Evolutionary conservation across 768 basidiomycete species (phyloP).

Genomic region (Thelephora ganbajun): DNA sequence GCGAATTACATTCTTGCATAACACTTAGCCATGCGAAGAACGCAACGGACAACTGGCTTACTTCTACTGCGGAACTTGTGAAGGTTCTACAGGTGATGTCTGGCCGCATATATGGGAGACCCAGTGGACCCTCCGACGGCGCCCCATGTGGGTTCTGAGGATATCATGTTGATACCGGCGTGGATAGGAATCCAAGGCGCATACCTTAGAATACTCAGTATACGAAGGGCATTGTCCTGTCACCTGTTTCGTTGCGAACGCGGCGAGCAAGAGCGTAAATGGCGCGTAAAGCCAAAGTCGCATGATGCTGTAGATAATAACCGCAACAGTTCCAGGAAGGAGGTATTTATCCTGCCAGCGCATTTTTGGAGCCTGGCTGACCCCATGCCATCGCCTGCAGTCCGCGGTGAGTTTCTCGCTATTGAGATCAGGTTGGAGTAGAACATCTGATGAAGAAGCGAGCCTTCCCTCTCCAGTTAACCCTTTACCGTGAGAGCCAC

Average conservation of each 20-base stretch:
- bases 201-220: neutral
- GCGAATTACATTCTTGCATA: slow-evolving; percentile 46
- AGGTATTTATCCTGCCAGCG: too few species aligned
- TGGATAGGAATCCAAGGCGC: neutral
- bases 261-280: neutral
- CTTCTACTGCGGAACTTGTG: slow-evolving; percentile 64
- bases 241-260: neutral
- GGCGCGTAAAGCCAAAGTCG: neutral
- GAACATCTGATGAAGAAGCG: too few species aligned
- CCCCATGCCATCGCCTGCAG: too few species aligned
- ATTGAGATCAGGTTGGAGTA: too few species aligned
- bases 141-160: slow-evolving; percentile 43
- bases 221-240: neutral
- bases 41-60: slow-evolving; percentile 10
- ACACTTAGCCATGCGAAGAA: neutral
- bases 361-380: too few species aligned
- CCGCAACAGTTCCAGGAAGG: neutral
- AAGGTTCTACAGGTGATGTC: slow-evolving; percentile 59
- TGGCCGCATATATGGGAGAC: slow-evolving; percentile 63
- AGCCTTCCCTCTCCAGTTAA: too few species aligned
- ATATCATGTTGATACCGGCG: neutral
- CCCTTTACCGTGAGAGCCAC: too few species aligned
- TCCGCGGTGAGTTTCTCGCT: too few species aligned
- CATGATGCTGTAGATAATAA: neutral
- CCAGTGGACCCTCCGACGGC: slow-evolving; percentile 43